Base-by-base conservation (phyloP, 2,329 filamentous ascomycete species). In the Botrytis tulipae region DNA sequence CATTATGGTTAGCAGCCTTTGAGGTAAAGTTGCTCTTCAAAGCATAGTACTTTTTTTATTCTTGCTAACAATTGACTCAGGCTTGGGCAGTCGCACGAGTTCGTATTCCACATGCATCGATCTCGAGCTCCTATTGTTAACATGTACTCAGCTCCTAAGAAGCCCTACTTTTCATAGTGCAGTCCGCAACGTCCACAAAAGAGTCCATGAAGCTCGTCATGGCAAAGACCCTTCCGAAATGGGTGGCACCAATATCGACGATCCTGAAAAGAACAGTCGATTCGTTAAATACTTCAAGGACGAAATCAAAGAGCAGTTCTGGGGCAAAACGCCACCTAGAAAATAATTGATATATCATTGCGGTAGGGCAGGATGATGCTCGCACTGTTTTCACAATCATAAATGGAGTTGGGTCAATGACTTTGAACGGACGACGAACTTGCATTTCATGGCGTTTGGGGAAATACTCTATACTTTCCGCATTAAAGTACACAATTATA, bases 101-200 rank as follows among this genome's bases (percentile, higher is more conserved):
- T 76, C 62, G 73, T 73, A 68, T 62, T 46, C 42, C 46, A 40
- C 6, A 54, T 54, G 46, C 70, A 60, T 62, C 69, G 48, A 44
- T 60, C 5, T 37, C 22, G 22, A 44, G 16, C 32, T 61, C 54
- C 37, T 59, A 37, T 37, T 59, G 18, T 60, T 71, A 59, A 72
- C 71, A 37, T 73, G 70, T 54, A 71, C 78, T 59, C 78, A 87
- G 83, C 84, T 90, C 72, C 83, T 89, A 60, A 81, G 82, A 71
- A 88, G 86, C 71, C 86, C 86, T 4, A 79, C 83, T 51, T 90
- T 89, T 82, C 88, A 89, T 77, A 83, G 84, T 71, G 83, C 78
- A 40, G 86, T 89, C 29, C 84, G 85, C 37, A 84, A 83, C 73
- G 83, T 86, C 20, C 87, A 88, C 67, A 80, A 78, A 46, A 80